Base-by-base conservation (phyloP, 1,284 basidiomycete genomes). In the Sporisorium scitamineum region DNA sequence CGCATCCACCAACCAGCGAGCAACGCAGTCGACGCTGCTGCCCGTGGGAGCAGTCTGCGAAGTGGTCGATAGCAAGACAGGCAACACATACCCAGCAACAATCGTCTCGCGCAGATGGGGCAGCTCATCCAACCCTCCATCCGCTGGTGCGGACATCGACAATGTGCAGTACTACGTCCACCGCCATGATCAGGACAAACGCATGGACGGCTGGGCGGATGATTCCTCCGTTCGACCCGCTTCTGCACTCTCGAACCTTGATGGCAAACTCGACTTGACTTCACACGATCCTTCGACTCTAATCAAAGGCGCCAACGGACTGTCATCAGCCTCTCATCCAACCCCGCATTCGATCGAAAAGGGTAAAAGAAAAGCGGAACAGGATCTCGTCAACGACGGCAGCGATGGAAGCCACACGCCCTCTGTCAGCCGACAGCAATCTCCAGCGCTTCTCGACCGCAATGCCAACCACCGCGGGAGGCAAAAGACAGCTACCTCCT, bases 161-260 rank as follows among this genome's bases (percentile, higher is more conserved):
- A 32, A 52, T 5, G 54, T 67, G 3, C 68, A 71, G 11, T 76
- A 76, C 61, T 76, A 76, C 55, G 47, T 76, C 18, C 73, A 76
- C 22, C 55, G 64, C 9, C 62, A 76, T 31, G 73, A 66, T 24
- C 59, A 76, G 54, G 73, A 76, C 58, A 76, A 76, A 48, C 68
- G 73, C 7, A 55, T 76, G 58, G 73, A 76, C 42, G 68, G 61
- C 13, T 76, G 73, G 73, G 58, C 71, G 5, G 73, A 76, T 26
- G 53, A 60, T 5, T 34, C 64, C n/a, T 44, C 31, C 14, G 31
- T 75, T 14, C 54, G 63, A 5, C 55, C 59, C 4, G 22, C 41
- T 11, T 44, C 66, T 2, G 11, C 31, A 13, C 24, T 39, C 4
- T 27, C 31, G 8, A 39, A 22, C 32, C 6, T 29, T 4, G 54